Base-by-base conservation (phyloP, 768 basidiomycete species). In the Agrocybe pediades region DNA sequence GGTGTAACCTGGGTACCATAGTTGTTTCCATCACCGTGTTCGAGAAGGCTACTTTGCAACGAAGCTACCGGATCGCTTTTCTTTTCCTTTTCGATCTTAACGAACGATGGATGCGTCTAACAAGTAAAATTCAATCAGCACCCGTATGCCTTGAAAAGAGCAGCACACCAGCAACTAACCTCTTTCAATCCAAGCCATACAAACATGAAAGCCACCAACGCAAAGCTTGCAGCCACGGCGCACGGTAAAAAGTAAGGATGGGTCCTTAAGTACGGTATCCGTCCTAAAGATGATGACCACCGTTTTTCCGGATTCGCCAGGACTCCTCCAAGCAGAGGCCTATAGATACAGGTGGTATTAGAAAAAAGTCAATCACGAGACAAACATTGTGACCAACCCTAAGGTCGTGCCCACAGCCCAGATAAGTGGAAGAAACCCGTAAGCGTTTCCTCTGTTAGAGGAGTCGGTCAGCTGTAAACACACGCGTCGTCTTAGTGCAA, bases 271-370 rank as follows among this genome's bases (percentile, higher is more conserved):
- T 75, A 65, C 0, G 55, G 24, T n/a, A 73, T 53, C 21, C 71
- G 61, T 7, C 85, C 85, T 49, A 90, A 82, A 2, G 76, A 60
- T 19, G 68, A 55, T 4, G 87, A 86, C 71, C 86, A 89, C 23
- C 75, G 78, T 33, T 78, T 77, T 9, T 74, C 79, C 2, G 88
- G 85, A 39, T 78, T 76, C 7, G 86, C 79, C 6, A 90, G 67
- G 8, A 79, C 56, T 17, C 88, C 89, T 21, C 88, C 88, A 2
- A 89, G 68, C 23, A 82, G 71, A n/a, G 88, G 87, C 0, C 87
- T 20, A 30, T 15, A 15, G n/a, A n/a, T 15, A 30, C 13, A 36
- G 70, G 61, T 36, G 13, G 33, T 11, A 4, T 13, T 36, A 5
- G 11, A 36, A 36, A n/a, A n/a, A n/a, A 36, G 33, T 11, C 11